Evolutionary conservation across 108 stramenopile species (phyloP).

Genomic region (Hondaea fermentalgiana): DNA sequence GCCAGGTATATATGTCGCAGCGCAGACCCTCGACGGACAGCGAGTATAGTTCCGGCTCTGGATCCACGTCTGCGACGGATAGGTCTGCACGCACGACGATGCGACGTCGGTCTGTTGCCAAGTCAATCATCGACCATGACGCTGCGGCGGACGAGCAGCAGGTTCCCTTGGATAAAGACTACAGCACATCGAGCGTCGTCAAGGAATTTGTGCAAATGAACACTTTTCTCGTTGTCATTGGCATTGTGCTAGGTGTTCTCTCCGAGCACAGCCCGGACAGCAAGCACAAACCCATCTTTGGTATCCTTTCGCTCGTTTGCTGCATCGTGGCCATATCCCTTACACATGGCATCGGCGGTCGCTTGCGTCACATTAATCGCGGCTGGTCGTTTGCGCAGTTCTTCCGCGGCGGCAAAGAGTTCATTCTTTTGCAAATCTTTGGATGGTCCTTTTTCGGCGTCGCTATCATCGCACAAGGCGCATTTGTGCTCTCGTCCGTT

Average conservation of each 20-base stretch:
- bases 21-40: neutral
- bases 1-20: neutral
- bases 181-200: neutral
- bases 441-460: neutral
- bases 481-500: neutral
- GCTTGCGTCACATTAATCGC: neutral
- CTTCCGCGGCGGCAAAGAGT: slow-evolving; percentile 9
- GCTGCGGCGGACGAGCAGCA: neutral
- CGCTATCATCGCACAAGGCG: neutral
- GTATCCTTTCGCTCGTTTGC: neutral
- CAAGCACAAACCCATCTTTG: neutral
- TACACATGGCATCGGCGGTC: neutral
- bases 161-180: neutral
- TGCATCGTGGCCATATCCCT: neutral
- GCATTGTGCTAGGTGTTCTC: neutral
- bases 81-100: neutral
- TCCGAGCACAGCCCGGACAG: neutral
- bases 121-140: neutral
- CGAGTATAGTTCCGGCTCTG: neutral
- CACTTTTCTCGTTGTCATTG: neutral
- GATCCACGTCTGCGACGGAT: too few species aligned
- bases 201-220: neutral
- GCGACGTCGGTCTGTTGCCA: neutral
- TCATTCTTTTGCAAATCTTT: neutral
- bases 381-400: slow-evolving; percentile 5